Conservation (phyloP, 257 asterid species). For the Pogostemon cablin region DNA sequence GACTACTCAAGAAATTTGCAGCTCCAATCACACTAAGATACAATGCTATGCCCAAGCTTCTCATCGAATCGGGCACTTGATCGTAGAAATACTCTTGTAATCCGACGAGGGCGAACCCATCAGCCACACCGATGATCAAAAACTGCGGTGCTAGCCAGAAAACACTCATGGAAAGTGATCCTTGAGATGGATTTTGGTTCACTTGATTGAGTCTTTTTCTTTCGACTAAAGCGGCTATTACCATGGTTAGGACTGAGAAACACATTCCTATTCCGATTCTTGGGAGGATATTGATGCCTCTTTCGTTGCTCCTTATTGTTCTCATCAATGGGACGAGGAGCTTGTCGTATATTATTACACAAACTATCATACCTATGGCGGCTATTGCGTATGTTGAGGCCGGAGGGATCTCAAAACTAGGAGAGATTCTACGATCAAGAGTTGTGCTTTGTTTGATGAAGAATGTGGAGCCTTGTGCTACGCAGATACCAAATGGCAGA, state of each 20-base stretch:
- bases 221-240: constrained; percentile 74
- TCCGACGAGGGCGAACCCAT: constrained; percentile 80
- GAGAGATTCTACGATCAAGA: constrained; percentile 47
- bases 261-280: constrained; percentile 86
- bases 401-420: constrained; percentile 59
- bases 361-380: constrained; percentile 70
- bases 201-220: constrained; percentile 48
- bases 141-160: constrained; percentile 94
- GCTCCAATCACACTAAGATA: constrained; percentile 77
- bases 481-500: constrained; percentile 71
- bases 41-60: constrained; percentile 79
- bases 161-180: constrained; percentile 72
- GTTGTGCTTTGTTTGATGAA: constrained; percentile 83
- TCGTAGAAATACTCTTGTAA: constrained; percentile 84
- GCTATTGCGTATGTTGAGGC: constrained; percentile 65
- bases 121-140: constrained; percentile 64
- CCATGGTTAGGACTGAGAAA: constrained; percentile 60
- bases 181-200: constrained; percentile 27
- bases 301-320: constrained; percentile 54
- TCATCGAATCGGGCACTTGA: constrained; percentile 90
- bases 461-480: constrained; percentile 80
- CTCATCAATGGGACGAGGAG: constrained; percentile 67
- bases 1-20: constrained; percentile 64
- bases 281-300: constrained; percentile 78
- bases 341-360: constrained; percentile 63